A percentile compares a stretch with the other conserved stretches of the same genome.
Evolutionary conservation across 2,329 filamentous ascomycete species (phyloP).

Genomic region (Xylariaceae sp.): DNA sequence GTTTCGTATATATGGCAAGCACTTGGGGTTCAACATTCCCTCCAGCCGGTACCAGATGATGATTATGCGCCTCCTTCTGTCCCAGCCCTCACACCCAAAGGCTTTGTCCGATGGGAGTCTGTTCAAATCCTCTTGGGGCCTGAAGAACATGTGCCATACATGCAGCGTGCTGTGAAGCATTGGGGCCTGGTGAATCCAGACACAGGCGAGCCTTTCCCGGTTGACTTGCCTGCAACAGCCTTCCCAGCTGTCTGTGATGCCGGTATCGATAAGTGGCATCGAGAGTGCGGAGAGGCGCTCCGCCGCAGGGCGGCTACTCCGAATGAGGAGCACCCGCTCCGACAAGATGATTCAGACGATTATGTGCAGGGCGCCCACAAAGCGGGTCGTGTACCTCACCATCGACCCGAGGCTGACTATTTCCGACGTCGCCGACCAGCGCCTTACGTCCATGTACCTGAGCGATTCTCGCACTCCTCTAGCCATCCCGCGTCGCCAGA

Average conservation of each 20-base stretch:
- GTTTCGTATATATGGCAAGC: slow-evolving; percentile 92
- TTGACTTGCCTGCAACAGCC: slow-evolving; percentile 51
- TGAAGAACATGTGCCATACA: slow-evolving; percentile 77
- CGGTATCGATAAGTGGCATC: slow-evolving; percentile 84
- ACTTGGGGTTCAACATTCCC: slow-evolving; percentile 80
- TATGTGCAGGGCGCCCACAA: slow-evolving; percentile 28
- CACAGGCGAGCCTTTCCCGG: slow-evolving; percentile 63
- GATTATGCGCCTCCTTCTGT: slow-evolving; percentile 71
- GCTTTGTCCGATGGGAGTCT: slow-evolving; percentile 91
- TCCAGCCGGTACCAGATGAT: slow-evolving; percentile 64
- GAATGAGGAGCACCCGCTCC: slow-evolving; percentile 25
- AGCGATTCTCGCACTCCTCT: slow-evolving; percentile 20
- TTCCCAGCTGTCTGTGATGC: slow-evolving; percentile 69
- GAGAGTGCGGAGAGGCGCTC: slow-evolving; percentile 65
- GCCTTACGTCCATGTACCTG: slow-evolving; percentile 24
- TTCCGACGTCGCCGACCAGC: slow-evolving; percentile 34
- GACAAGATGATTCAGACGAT: slow-evolving; percentile 21
- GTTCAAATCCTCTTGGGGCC: slow-evolving; percentile 85
- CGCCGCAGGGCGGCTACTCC: slow-evolving; percentile 54
- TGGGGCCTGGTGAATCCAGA: slow-evolving; percentile 72
- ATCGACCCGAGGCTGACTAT: slow-evolving; percentile 32
- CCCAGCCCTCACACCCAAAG: slow-evolving; percentile 74
- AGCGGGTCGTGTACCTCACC: slow-evolving; percentile 16
- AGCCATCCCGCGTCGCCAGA: slow-evolving; percentile 22
- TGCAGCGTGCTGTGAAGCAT: slow-evolving; percentile 72